Percentiles rank a stretch among this genome's conserved stretches.
These are phyloP conservation scores for Excoecaria cochinchinensis DNA, from an alignment of 345 rosid species.

Conservation along the genomic window DNA sequence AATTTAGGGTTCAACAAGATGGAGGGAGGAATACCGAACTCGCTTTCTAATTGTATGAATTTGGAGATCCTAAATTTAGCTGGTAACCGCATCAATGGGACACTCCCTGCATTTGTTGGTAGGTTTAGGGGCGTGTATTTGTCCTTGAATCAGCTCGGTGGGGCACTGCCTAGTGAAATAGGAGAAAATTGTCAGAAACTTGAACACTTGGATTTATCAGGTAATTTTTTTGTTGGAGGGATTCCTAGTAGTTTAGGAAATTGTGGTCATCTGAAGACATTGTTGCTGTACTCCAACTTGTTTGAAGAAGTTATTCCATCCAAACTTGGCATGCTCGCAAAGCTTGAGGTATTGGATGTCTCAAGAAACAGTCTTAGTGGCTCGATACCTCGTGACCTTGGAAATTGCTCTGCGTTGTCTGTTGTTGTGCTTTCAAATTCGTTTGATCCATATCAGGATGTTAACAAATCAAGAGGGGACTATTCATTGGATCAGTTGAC, in stretches of 20 bases:
- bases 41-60: slow-evolving; percentile 34
- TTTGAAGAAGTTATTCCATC: slow-evolving; percentile 72
- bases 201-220: slow-evolving; percentile 85
- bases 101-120: slow-evolving; percentile 67
- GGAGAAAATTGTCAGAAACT: slow-evolving; percentile 68
- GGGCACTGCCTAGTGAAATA: slow-evolving; percentile 58
- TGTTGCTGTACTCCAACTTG: slow-evolving; percentile 69
- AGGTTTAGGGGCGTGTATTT: slow-evolving; percentile 60
- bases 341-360: slow-evolving; percentile 82
- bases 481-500: slow-evolving; percentile 29
- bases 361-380: slow-evolving; percentile 83
- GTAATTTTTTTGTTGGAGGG: slow-evolving; percentile 60
- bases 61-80: slow-evolving; percentile 73
- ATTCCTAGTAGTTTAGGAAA: slow-evolving; percentile 71
- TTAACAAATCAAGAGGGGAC: slow-evolving; percentile 39
- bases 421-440: slow-evolving; percentile 73
- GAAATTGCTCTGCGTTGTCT: slow-evolving; percentile 62
- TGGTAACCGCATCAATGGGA: slow-evolving; percentile 72
- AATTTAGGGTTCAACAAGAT: slow-evolving; percentile 78
- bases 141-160: slow-evolving; percentile 55
- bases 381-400: slow-evolving; percentile 66
- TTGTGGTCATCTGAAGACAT: slow-evolving; percentile 52
- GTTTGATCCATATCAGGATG: slow-evolving; percentile 45
- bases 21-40: slow-evolving; percentile 57
- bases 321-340: slow-evolving; percentile 62